Percentiles rank a stretch among this genome's conserved stretches.
These are phyloP conservation scores for Cercospora canescens DNA, from an alignment of 2,329 filamentous ascomycete species.

Conservation along the genomic window DNA sequence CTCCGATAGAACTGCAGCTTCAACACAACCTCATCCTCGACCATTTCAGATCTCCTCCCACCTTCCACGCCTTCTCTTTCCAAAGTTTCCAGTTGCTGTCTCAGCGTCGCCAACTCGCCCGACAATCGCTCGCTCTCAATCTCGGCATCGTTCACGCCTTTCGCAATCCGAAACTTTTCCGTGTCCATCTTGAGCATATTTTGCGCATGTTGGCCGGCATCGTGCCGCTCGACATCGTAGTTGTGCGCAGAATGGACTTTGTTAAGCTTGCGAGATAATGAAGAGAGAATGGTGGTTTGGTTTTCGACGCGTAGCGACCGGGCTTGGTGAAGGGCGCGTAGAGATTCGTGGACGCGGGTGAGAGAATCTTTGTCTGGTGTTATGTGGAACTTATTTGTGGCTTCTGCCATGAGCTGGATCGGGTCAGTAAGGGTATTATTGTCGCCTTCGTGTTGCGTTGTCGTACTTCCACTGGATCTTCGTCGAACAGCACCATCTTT, in stretches of 20 bases:
- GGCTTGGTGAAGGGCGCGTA: constrained; percentile 79
- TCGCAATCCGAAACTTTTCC: constrained; percentile 92
- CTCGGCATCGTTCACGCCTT: constrained; percentile 83
- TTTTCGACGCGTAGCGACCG: constrained; percentile 69
- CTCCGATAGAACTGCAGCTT: constrained; percentile 89
- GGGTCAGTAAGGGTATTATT: constrained; percentile 1
- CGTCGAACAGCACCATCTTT: constrained; percentile 82
- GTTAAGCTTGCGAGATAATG: constrained; percentile 73
- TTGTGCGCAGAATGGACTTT: constrained; percentile 74
- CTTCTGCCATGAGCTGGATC: constrained; percentile 74
- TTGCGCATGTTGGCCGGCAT: constrained; percentile 75
- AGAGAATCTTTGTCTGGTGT: constrained; percentile 82
- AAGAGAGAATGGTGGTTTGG: constrained; percentile 42
- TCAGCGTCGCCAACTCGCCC: constrained; percentile 72
- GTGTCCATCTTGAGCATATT: constrained; percentile 87
- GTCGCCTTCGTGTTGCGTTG: constrained; percentile 4
- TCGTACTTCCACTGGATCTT: constrained; percentile 81
- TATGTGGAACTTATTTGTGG: constrained; percentile 93
- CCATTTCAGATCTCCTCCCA: constrained; percentile 46
- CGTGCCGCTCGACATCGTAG: constrained; percentile 73
- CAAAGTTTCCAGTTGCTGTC: constrained; percentile 73
- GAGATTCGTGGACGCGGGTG: constrained; percentile 78
- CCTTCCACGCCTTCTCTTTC: constrained; percentile 88
- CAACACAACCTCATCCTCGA: constrained; percentile 57
- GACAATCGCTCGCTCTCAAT: constrained; percentile 93